These are phyloP conservation scores for Tribonema minus DNA, from an alignment of 108 stramenopile genomes.

Conservation along the genomic window DNA sequence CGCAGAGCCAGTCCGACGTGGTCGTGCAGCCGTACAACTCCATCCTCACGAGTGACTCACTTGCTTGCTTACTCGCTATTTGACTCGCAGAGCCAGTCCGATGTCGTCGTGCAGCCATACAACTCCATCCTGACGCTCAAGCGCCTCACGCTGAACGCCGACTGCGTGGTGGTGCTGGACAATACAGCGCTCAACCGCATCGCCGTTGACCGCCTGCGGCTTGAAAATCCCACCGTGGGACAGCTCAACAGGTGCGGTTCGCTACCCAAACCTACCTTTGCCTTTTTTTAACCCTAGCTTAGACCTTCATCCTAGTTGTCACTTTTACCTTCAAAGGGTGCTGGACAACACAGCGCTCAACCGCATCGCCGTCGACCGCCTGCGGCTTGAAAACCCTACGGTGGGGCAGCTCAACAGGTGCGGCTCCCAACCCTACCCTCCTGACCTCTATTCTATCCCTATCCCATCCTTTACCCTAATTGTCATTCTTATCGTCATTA, in stretches of 20 bases:
- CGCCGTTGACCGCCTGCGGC: slow-evolving; percentile 83
- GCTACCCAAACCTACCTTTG: too few species aligned
- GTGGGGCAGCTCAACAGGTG: slow-evolving; percentile 94
- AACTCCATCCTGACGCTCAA: slow-evolving; percentile 93
- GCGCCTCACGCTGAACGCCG: slow-evolving; percentile 91
- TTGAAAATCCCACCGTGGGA: slow-evolving; percentile 87
- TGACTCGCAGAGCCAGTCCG: slow-evolving; percentile 65
- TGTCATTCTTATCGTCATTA: too few species aligned
- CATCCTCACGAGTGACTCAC: slow-evolving; percentile 32
- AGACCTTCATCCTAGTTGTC: too few species aligned
- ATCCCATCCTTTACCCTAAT: too few species aligned
- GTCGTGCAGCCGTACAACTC: slow-evolving; percentile 99
- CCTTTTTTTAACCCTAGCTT: neutral
- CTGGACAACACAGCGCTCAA: slow-evolving; percentile 55
- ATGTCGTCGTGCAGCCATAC: slow-evolving; percentile 99
- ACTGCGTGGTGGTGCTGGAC: slow-evolving; percentile 66
- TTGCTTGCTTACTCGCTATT: neutral
- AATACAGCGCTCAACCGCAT: slow-evolving; percentile 67
- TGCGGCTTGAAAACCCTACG: slow-evolving; percentile 83
- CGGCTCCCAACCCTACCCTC: too few species aligned
- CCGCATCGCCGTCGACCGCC: slow-evolving; percentile 86
- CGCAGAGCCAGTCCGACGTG: slow-evolving; percentile 80
- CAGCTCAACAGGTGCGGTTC: slow-evolving; percentile 95
- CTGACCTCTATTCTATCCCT: too few species aligned
- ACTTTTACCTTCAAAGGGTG: too few species aligned